Evolutionary conservation across 129 eudicot species (phyloP).

Genomic region (Solidago caesia): DNA sequence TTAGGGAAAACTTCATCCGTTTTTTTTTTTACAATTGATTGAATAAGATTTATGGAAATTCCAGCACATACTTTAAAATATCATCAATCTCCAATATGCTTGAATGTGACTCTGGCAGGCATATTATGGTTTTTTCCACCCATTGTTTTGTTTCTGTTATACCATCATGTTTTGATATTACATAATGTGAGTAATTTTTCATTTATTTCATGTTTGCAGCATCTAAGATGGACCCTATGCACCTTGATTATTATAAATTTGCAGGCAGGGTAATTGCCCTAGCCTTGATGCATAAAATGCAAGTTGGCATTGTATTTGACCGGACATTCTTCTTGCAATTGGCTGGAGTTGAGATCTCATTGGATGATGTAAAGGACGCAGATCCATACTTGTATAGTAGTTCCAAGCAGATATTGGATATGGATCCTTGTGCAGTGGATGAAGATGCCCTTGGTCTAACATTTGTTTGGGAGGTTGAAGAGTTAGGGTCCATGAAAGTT

Average conservation of each 20-base stretch:
- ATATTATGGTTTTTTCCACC: too few species aligned
- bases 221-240: conserved; percentile 81
- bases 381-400: conserved; percentile 75
- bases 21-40: too few species aligned
- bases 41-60: too few species aligned
- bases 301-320: conserved; percentile 74
- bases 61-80: too few species aligned
- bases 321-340: conserved; percentile 71
- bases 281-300: conserved; percentile 86
- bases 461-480: conserved; percentile 65
- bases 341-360: conserved; percentile 49
- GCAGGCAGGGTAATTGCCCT: conserved; percentile 80
- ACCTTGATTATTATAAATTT: conserved; percentile 69
- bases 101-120: too few species aligned
- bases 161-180: too few species aligned
- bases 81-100: too few species aligned
- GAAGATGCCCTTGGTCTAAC: conserved; percentile 80
- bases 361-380: conserved; percentile 76
- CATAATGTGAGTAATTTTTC: neutral
- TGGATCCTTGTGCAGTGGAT: conserved; percentile 77
- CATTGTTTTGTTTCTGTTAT: too few species aligned
- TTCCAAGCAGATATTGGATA: conserved; percentile 78
- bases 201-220: conserved; percentile 48
- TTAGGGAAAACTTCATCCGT: too few species aligned
- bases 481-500: conserved; percentile 62